These are phyloP conservation scores for Cymbopogon flexuosus DNA, from an alignment of 202 grass and related monocot species.

Conservation along the genomic window DNA sequence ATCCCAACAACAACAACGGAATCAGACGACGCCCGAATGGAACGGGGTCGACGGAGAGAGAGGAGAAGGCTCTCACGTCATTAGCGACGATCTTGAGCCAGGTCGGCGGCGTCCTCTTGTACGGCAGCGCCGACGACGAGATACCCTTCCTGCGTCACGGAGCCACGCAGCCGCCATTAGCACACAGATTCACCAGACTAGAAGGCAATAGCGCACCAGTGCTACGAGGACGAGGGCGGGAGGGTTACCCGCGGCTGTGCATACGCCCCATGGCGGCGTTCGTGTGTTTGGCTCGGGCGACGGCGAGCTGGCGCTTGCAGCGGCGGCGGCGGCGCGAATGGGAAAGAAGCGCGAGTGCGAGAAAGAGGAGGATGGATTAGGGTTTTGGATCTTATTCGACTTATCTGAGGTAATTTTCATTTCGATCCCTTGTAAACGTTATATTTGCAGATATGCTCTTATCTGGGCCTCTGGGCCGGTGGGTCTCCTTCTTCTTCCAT, in stretches of 20 bases:
- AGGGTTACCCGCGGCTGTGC: conserved; percentile 68
- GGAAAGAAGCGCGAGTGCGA: conserved; percentile 13
- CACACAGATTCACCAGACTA: neutral
- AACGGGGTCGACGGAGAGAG: neutral
- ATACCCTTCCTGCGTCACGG: conserved; percentile 56
- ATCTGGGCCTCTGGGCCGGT: no score
- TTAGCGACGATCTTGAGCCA: conserved; percentile 53
- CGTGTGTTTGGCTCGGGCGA: conserved; percentile 1
- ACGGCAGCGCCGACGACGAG: conserved; percentile 67
- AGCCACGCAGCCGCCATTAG: conserved; percentile 11
- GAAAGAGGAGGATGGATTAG: conserved; percentile 9
- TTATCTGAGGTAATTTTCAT: neutral
- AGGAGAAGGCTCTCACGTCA: conserved; percentile 29
- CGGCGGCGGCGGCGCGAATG: conserved; percentile 16
- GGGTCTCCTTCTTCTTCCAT: no score
- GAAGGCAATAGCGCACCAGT: neutral
- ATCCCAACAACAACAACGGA: neutral
- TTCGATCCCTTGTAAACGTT: neutral
- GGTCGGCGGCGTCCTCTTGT: conserved; percentile 62
- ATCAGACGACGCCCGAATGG: neutral
- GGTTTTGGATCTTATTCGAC: conserved; percentile 29
- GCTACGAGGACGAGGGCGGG: no score
- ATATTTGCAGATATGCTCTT: neutral
- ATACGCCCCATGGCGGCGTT: conserved; percentile 74
- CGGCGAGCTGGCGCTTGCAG: conserved; percentile 2